Conservation (phyloP, 202 grass and related monocot species). For the Eragrostis tef region DNA sequence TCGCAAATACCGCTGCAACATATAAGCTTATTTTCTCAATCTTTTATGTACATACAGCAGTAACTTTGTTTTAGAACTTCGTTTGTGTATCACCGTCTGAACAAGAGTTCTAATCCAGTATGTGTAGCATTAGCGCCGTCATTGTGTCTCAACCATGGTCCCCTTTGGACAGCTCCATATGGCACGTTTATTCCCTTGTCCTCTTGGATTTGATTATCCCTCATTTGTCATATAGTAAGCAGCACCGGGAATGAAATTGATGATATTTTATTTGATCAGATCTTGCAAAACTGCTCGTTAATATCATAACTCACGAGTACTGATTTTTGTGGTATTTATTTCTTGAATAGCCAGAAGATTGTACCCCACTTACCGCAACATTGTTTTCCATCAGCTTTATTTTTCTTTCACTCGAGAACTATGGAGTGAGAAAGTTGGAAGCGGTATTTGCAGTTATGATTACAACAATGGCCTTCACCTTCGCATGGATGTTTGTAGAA, state of each 20-base stretch:
- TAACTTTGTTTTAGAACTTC: background rate
- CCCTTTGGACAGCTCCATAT: too few relatives aligned
- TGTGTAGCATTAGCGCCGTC: background rate
- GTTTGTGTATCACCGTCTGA: background rate
- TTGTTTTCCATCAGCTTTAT: conserved; percentile 51
- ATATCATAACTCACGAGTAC: background rate
- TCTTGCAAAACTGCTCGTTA: conserved; percentile 7
- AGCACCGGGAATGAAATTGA: background rate
- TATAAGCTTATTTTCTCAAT: background rate
- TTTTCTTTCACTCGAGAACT: conserved; percentile 81
- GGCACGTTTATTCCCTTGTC: too few relatives aligned
- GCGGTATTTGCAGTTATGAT: conserved; percentile 74
- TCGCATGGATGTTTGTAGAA: conserved; percentile 80
- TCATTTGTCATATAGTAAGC: background rate
- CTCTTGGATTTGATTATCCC: too few relatives aligned
- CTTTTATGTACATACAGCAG: background rate
- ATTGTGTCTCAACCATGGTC: background rate
- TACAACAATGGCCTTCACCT: conserved; percentile 73
- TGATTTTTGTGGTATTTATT: conserved; percentile 24
- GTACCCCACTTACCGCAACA: conserved; percentile 25
- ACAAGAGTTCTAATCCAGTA: background rate
- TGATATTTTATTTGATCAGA: background rate
- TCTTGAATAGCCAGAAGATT: background rate
- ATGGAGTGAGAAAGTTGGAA: conserved; percentile 83
- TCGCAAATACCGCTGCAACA: background rate